These are phyloP conservation scores for Cladosporium phlei DNA, from an alignment of 2,329 filamentous ascomycete genomes.

Conservation along the genomic window DNA sequence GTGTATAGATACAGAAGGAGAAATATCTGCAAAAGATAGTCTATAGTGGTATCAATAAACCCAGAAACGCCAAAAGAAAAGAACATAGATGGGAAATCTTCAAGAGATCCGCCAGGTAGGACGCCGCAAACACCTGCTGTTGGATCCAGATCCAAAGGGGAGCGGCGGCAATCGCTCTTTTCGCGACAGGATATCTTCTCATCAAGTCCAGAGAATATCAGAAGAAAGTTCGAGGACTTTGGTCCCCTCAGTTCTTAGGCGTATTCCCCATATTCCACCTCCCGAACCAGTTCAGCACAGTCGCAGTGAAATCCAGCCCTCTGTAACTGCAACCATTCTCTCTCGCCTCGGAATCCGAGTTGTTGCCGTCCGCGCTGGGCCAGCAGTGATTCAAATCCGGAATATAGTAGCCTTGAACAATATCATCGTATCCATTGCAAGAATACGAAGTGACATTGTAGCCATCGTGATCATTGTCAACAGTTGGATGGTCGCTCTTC, in stretches of 20 bases:
- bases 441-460: constrained; percentile 31
- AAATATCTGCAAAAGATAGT: no score
- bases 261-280: constrained; percentile 22
- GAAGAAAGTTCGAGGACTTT: no score
- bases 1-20: no score
- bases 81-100: no score
- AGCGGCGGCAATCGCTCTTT: no score
- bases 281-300: constrained; percentile 26
- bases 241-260: constrained; percentile 17
- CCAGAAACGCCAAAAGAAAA: no score
- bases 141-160: no score
- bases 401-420: constrained; percentile 37
- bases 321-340: constrained; percentile 15
- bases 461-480: constrained; percentile 16
- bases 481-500: constrained; percentile 19
- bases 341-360: constrained; percentile 21
- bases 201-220: no score
- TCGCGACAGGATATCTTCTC: no score
- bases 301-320: constrained; percentile 23
- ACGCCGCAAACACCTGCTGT: no score
- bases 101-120: no score
- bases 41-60: no score
- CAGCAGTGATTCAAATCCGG: constrained; percentile 38
- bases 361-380: constrained; percentile 29
- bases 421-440: constrained; percentile 28